phyloP scores from a whole-genome alignment of 495 filamentous ascomycete species.

The Penicillium salamii region DNA sequence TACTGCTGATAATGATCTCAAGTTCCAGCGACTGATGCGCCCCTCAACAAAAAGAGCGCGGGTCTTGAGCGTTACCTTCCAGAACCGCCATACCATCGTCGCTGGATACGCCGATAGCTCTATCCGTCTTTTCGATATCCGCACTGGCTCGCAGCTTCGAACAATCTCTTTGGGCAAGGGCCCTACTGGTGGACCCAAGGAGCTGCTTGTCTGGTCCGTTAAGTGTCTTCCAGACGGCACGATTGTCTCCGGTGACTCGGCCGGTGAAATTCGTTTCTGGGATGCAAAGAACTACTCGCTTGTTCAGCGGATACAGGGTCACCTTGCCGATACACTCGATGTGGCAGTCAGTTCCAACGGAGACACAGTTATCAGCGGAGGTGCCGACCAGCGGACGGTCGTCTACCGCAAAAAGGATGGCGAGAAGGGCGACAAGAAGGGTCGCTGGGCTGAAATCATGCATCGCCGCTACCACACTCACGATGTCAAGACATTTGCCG shows the following conservation, averaged over 20 bases:
- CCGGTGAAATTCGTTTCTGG: conserved; percentile 89
- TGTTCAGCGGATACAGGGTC: conserved; percentile 76
- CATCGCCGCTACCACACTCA: conserved; percentile 82
- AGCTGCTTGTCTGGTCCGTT: conserved; percentile 88
- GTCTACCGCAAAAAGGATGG: conserved; percentile 61
- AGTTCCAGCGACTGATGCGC: conserved; percentile 66
- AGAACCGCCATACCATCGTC: conserved; percentile 75
- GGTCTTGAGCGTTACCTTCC: conserved; percentile 85
- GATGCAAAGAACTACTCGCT: conserved; percentile 88
- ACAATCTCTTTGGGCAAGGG: conserved; percentile 84
- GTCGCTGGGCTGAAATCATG: conserved; percentile 78
- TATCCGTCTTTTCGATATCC: conserved; percentile 84
- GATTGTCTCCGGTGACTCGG: conserved; percentile 92
- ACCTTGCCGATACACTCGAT: conserved; percentile 87
- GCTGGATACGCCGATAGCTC: conserved; percentile 91
- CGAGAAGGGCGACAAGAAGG: conserved; percentile 55
- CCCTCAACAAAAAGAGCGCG: conserved; percentile 77
- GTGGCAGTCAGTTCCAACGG: conserved; percentile 78
- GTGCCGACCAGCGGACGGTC: conserved; percentile 84
- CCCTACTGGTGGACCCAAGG: conserved; percentile 69
- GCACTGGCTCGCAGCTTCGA: conserved; percentile 67
- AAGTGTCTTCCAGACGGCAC: conserved; percentile 82
- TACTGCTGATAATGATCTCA: conserved; percentile 75
- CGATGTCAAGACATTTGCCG: conserved; percentile 93
- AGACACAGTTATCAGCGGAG: conserved; percentile 80